phyloP scores from a whole-genome alignment of 148 eudicot genomes.

The Amaranthus cruentus region DNA sequence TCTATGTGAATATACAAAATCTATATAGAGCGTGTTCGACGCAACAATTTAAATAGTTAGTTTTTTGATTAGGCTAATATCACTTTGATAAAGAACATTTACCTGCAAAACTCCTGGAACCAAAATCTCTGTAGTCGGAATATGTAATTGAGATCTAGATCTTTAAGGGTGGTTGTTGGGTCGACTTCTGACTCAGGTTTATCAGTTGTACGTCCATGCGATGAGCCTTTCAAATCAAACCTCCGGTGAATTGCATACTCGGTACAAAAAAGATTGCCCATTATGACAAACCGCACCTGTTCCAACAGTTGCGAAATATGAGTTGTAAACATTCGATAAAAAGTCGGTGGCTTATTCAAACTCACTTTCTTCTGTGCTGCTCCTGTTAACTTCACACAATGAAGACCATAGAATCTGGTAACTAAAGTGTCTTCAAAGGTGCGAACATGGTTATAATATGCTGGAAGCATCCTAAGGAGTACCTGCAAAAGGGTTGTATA shows the following conservation, averaged over 20 bases:
- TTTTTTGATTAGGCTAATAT: not conserved
- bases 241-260: slow-evolving; percentile 69
- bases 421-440: slow-evolving; percentile 60
- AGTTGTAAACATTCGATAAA: not conserved
- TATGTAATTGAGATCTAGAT: slow-evolving; percentile 72
- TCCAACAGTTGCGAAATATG: slow-evolving; percentile 14
- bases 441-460: slow-evolving; percentile 62
- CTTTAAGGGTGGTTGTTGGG: slow-evolving; percentile 82
- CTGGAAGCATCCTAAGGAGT: slow-evolving; percentile 74
- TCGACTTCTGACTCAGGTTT: slow-evolving; percentile 77
- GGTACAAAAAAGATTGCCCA: slow-evolving; percentile 92
- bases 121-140: slow-evolving; percentile 68
- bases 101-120: slow-evolving; percentile 92
- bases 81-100: not conserved
- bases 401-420: slow-evolving; percentile 65
- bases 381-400: slow-evolving; percentile 70
- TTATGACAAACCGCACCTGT: slow-evolving; percentile 87
- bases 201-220: slow-evolving; percentile 79
- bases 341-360: too few species aligned
- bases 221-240: slow-evolving; percentile 89
- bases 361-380: slow-evolving; percentile 65
- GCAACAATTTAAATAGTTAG: too few species aligned
- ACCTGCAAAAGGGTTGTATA: slow-evolving; percentile 34
- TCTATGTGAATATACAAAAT: too few species aligned
- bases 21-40: too few species aligned